Evolutionary conservation across 1,139 yeast genomes (phyloP).

Genomic region (Diutina neorugosa): DNA sequence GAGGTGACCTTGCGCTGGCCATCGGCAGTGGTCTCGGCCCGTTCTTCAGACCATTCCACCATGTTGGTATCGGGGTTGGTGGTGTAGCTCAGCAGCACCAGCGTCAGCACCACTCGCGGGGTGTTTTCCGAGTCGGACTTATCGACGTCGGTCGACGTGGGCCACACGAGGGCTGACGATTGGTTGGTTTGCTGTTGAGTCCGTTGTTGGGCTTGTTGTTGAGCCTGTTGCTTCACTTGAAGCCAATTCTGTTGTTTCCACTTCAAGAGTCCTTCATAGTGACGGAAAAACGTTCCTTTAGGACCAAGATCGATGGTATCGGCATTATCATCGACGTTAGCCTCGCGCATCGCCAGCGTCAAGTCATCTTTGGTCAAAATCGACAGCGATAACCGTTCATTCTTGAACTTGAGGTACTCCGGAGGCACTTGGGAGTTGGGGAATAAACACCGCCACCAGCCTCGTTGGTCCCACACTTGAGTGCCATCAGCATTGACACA

Average conservation of each 20-base stretch:
- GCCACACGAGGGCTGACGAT: background rate
- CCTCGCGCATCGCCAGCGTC: conserved; percentile 12
- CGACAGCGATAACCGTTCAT: conserved; percentile 12
- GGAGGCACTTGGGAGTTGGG: conserved; percentile 41
- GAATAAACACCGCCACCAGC: conserved; percentile 82
- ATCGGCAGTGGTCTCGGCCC: background rate
- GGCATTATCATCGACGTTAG: conserved; percentile 8
- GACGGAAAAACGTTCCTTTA: conserved; percentile 38
- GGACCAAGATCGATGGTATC: conserved; percentile 26
- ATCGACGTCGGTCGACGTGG: background rate
- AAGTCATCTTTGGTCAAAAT: conserved; percentile 44
- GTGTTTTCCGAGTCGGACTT: background rate
- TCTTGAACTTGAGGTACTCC: conserved; percentile 19
- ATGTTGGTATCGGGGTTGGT: conserved; percentile 2
- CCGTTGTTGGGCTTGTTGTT: conserved; percentile 8
- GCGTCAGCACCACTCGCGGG: background rate
- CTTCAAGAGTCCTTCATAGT: conserved; percentile 49
- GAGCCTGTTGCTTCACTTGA: conserved; percentile 26
- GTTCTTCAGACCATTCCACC: background rate
- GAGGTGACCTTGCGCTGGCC: background rate
- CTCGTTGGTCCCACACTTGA: conserved; percentile 68
- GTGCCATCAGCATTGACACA: conserved; percentile 57
- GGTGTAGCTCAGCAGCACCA: background rate
- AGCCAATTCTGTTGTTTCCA: conserved; percentile 46
- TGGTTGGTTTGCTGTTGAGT: too few relatives aligned